Evolutionary conservation across 495 filamentous ascomycete genomes (phyloP).

Genomic region (Xylaria cubensis): DNA sequence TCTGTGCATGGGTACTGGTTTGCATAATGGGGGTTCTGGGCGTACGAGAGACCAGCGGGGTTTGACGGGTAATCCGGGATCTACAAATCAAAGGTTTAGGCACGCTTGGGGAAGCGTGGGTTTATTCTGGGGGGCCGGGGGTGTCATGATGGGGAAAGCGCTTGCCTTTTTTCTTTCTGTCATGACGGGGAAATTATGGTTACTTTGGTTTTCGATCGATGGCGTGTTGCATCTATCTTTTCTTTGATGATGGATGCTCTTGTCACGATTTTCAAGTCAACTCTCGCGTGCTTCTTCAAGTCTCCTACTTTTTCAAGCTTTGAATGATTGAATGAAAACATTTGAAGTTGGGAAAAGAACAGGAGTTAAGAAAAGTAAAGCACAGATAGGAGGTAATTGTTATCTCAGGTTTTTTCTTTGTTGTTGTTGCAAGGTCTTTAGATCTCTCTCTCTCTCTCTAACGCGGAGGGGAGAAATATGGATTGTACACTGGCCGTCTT

Average conservation of each 20-base stretch:
- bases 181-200: conserved; percentile 9
- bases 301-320: background rate
- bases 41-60: background rate
- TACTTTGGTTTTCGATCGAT: background rate
- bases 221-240: background rate
- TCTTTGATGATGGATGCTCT: background rate
- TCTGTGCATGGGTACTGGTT: conserved; percentile 3
- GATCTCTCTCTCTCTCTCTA: background rate
- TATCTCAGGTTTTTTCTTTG: background rate
- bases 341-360: background rate
- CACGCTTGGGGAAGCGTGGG: background rate
- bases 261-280: background rate
- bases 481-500: background rate
- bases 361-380: background rate
- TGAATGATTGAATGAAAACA: background rate
- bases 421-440: background rate
- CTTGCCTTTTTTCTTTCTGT: background rate
- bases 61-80: background rate
- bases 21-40: background rate
- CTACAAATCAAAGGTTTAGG: background rate
- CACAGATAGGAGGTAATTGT: background rate
- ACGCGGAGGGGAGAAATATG: background rate
- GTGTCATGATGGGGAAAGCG: background rate
- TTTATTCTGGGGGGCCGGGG: background rate
- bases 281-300: background rate